These are phyloP conservation scores for Gleditsia sinensis DNA, from an alignment of 306 rosid genomes.

Conservation along the genomic window DNA sequence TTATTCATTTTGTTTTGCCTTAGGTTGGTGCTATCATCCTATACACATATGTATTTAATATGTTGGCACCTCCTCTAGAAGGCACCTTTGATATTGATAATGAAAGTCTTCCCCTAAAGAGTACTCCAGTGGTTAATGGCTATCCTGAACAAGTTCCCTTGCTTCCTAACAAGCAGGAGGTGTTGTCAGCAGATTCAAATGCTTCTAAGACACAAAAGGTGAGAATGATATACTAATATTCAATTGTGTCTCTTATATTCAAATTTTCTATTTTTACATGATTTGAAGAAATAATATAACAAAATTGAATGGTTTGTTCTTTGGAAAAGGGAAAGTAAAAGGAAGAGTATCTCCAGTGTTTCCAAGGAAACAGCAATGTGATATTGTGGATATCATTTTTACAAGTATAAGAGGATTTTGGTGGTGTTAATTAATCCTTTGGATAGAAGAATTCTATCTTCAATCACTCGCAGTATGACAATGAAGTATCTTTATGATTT, in stretches of 20 bases:
- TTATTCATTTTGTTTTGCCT: conserved; percentile 30
- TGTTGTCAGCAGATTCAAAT: conserved; percentile 36
- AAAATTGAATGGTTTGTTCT: neutral
- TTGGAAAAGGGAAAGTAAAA: neutral
- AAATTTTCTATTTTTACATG: neutral
- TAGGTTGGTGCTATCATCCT: conserved; percentile 98
- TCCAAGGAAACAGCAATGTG: neutral
- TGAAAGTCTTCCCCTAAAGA: conserved; percentile 59
- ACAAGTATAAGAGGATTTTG: neutral
- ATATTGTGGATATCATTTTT: neutral
- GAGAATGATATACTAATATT: conserved; percentile 29
- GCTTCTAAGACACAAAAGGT: conserved; percentile 56
- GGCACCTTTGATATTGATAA: conserved; percentile 79
- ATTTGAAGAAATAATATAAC: conserved; percentile 13
- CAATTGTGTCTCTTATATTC: neutral
- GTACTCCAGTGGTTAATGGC: conserved; percentile 31
- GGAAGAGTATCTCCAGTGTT: neutral
- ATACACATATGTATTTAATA: conserved; percentile 85
- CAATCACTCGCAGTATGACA: neutral
- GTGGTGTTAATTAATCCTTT: neutral
- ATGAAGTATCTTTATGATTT: neutral
- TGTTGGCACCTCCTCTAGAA: conserved; percentile 95
- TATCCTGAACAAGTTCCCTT: conserved; percentile 65
- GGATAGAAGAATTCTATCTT: neutral
- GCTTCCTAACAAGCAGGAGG: conserved; percentile 61